Evolutionary conservation across 495 filamentous ascomycete genomes (phyloP).

Genomic region (Penicillium flavigenum): DNA sequence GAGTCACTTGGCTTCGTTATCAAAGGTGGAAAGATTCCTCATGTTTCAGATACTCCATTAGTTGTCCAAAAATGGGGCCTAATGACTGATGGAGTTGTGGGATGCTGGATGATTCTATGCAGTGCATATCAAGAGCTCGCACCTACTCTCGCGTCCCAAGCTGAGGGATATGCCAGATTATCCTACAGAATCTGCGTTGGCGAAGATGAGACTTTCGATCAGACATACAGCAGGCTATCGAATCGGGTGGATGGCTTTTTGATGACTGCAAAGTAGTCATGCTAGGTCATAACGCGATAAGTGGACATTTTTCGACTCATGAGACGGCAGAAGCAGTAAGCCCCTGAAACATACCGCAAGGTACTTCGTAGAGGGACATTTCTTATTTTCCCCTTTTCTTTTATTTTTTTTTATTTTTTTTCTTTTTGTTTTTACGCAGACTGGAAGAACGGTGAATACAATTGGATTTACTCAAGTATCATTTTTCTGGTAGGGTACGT

Average conservation of each 20-base stretch:
- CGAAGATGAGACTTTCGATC: slow-evolving; percentile 45
- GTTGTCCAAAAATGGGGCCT: slow-evolving; percentile 46
- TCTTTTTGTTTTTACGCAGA: no score
- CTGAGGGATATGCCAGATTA: slow-evolving; percentile 34
- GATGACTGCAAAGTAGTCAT: no score
- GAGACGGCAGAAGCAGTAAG: no score
- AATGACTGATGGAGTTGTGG: slow-evolving; percentile 27
- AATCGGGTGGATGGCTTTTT: slow-evolving; percentile 17
- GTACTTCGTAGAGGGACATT: background rate
- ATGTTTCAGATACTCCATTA: slow-evolving; percentile 15
- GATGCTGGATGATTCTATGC: slow-evolving; percentile 38
- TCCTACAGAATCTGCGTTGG: slow-evolving; percentile 45
- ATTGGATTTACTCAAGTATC: no score
- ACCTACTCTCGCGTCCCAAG: slow-evolving; percentile 27
- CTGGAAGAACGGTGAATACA: no score
- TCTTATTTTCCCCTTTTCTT: no score
- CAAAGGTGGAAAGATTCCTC: slow-evolving; percentile 27
- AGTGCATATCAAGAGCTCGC: slow-evolving; percentile 29
- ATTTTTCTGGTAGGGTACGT: no score
- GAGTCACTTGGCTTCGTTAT: slow-evolving; percentile 45
- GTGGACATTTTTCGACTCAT: no score
- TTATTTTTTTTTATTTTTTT: no score
- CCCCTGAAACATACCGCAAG: no score
- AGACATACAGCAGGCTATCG: slow-evolving; percentile 24
- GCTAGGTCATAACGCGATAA: no score